Percentiles rank a stretch among this genome's conserved stretches.
phyloP scores from a whole-genome alignment of 805 yeast species.

The Kuraishia hungarica region DNA sequence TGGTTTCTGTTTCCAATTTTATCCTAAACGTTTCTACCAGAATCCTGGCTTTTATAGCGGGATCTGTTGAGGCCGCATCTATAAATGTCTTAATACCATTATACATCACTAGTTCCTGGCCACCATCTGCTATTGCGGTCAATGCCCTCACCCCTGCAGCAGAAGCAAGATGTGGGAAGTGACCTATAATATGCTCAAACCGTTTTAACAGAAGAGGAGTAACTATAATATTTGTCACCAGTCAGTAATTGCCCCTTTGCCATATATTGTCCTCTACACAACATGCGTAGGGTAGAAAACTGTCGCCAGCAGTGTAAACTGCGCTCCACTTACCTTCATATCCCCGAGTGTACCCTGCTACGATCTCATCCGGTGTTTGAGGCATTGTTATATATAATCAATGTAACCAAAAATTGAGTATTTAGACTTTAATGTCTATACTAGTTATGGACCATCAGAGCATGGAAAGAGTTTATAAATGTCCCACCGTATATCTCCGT shows the following conservation, averaged over 20 bases:
- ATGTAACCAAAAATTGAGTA: not conserved
- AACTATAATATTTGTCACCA: not conserved
- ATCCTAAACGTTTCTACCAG: not conserved
- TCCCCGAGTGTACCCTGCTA: no score
- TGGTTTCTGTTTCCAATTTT: not conserved
- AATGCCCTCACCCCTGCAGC: not conserved
- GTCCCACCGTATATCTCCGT: not conserved
- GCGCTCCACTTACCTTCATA: no score
- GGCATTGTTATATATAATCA: not conserved
- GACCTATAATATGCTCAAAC: conserved; percentile 10
- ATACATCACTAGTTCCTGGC: not conserved
- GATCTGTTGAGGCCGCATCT: not conserved
- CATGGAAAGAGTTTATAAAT: no score
- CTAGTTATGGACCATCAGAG: no score
- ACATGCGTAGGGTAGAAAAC: not conserved
- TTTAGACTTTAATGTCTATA: no score
- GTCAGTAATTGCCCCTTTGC: not conserved
- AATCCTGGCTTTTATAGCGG: not conserved
- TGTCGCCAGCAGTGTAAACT: no score
- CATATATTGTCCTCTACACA: not conserved
- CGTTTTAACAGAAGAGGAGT: conserved; percentile 14
- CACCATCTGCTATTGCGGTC: not conserved
- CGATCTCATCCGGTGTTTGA: not conserved
- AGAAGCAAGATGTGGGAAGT: conserved; percentile 6
- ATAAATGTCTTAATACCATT: not conserved